Evolutionary conservation across 306 rosid genomes (phyloP).

Genomic region (Rubus parviflorus): DNA sequence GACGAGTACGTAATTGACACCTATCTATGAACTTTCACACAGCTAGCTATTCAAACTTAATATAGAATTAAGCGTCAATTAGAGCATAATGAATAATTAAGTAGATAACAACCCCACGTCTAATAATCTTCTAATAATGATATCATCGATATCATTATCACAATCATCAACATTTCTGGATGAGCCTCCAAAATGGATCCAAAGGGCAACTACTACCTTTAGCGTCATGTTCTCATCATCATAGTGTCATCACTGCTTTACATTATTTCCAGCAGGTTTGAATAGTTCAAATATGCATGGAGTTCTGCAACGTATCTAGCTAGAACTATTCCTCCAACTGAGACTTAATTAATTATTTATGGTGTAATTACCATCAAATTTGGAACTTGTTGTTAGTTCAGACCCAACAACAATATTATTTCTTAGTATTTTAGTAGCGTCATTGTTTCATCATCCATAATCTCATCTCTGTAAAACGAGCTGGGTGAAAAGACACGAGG

Average conservation of each 20-base stretch:
- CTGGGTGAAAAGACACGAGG: too few species aligned
- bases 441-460: slow-evolving; percentile 19
- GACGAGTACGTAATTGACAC: too few species aligned
- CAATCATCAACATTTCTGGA: background rate
- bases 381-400: background rate
- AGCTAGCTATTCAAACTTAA: background rate
- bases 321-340: too few species aligned
- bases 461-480: too few species aligned
- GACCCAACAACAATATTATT: background rate
- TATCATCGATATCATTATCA: slow-evolving; percentile 6
- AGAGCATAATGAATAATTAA: background rate
- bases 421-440: background rate
- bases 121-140: background rate
- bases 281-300: background rate
- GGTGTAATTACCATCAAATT: background rate
- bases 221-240: slow-evolving; percentile 30
- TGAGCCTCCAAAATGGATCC: background rate
- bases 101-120: slow-evolving; percentile 15
- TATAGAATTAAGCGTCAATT: background rate
- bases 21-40: background rate
- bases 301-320: background rate
- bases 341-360: too few species aligned
- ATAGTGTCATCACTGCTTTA: background rate
- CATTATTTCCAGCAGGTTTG: background rate
- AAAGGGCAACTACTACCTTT: background rate